A percentile compares a stretch with the other conserved stretches of the same genome.
Conservation (phyloP, 2,329 filamentous ascomycete species). For the Aspergillus pseudoviridinutans region DNA sequence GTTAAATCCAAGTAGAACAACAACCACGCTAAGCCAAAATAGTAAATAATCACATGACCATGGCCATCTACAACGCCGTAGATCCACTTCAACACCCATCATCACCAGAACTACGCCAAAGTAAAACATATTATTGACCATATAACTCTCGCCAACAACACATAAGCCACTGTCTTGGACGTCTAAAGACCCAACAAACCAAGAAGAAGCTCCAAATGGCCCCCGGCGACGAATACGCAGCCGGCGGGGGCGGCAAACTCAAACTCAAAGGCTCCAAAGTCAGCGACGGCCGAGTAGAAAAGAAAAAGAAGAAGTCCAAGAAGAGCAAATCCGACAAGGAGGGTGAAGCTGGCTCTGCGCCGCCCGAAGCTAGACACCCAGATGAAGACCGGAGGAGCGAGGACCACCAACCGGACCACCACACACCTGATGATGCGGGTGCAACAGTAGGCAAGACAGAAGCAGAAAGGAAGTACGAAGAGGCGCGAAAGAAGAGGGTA, state of each 20-base stretch:
- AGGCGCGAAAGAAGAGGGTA: slow-evolving; percentile 75
- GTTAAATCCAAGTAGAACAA: not conserved
- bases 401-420: slow-evolving; percentile 13
- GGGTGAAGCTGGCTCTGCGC: slow-evolving; percentile 13
- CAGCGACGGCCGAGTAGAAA: slow-evolving; percentile 46
- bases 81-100: not conserved
- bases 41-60: not conserved
- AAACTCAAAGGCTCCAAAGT: slow-evolving; percentile 77
- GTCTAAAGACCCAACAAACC: not conserved
- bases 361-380: slow-evolving; percentile 6
- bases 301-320: slow-evolving; percentile 49
- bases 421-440: slow-evolving; percentile 23
- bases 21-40: not conserved
- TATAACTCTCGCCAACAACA: not conserved
- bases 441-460: slow-evolving; percentile 67
- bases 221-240: slow-evolving; percentile 62
- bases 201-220: not conserved
- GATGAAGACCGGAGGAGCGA: slow-evolving; percentile 19
- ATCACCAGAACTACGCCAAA: slow-evolving; percentile 4
- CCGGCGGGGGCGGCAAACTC: slow-evolving; percentile 67
- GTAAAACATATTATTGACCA: not conserved
- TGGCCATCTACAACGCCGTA: not conserved
- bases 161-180: not conserved
- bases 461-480: slow-evolving; percentile 75
- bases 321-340: slow-evolving; percentile 19